These are phyloP conservation scores for Brasilioporus rufonigricans DNA, from an alignment of 768 basidiomycete genomes.

Conservation along the genomic window DNA sequence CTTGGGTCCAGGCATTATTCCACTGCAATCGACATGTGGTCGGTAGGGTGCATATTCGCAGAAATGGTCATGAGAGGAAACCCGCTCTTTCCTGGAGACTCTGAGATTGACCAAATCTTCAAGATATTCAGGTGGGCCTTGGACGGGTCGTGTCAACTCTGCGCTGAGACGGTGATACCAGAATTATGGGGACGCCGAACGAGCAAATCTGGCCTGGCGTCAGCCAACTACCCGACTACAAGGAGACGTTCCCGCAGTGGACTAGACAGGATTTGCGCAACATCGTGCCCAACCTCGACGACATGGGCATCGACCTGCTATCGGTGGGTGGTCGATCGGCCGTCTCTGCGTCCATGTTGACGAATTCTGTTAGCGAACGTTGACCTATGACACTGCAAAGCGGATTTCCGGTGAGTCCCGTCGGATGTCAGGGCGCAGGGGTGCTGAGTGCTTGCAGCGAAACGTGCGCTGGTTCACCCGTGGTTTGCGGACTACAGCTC, in stretches of 20 bases:
- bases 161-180: conserved; percentile 31
- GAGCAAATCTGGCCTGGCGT: conserved; percentile 94
- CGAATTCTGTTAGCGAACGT: conserved; percentile 44
- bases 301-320: conserved; percentile 76
- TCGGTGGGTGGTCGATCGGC: conserved; percentile 43
- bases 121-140: conserved; percentile 85
- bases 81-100: conserved; percentile 97
- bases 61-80: conserved; percentile 95
- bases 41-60: conserved; percentile 98
- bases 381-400: conserved; percentile 87
- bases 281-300: conserved; percentile 70
- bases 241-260: conserved; percentile 97
- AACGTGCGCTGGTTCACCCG: conserved; percentile 52
- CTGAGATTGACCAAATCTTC: conserved; percentile 99
- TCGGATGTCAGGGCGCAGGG: not conserved
- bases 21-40: conserved; percentile 99
- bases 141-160: not conserved
- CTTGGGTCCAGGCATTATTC: conserved; percentile 95
- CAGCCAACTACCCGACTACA: conserved; percentile 87
- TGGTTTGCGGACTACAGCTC: conserved; percentile 51
- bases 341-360: not conserved
- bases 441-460: conserved; percentile 38
- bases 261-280: conserved; percentile 65
- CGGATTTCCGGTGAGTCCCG: conserved; percentile 78
- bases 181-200: conserved; percentile 91